Conservation (phyloP, 495 filamentous ascomycete species). For the Ramalina intermedia region DNA sequence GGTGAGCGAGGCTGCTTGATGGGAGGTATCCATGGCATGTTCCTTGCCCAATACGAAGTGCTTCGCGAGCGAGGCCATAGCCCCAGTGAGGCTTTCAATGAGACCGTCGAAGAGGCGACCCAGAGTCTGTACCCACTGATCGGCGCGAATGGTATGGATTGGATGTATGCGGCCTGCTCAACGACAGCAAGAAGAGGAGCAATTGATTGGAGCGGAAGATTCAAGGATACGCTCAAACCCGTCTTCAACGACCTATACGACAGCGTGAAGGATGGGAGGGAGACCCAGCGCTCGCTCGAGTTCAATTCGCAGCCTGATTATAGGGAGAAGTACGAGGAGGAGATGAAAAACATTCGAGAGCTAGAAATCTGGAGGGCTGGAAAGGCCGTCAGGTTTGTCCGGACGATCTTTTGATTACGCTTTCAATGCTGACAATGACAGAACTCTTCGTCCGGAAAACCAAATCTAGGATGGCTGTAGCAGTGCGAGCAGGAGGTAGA, state of each 20-base stretch:
- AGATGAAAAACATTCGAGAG: conserved; percentile 91
- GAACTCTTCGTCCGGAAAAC: conserved; percentile 84
- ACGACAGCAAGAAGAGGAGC: conserved; percentile 96
- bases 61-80: conserved; percentile 94
- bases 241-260: conserved; percentile 95
- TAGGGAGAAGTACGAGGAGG: conserved; percentile 86
- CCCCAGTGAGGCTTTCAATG: conserved; percentile 98
- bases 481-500: not conserved
- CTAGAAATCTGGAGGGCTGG: conserved; percentile 98
- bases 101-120: conserved; percentile 98
- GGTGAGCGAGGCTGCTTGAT: conserved; percentile 99
- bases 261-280: conserved; percentile 70
- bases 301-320: conserved; percentile 93
- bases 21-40: conserved; percentile 99
- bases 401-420: conserved; percentile 3
- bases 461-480: conserved; percentile 46
- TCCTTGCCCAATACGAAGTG: conserved; percentile 99
- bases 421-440: conserved; percentile 20
- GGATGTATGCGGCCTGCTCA: conserved; percentile 99
- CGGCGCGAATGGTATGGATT: conserved; percentile 95
- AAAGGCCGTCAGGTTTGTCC: conserved; percentile 71
- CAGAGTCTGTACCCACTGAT: conserved; percentile 96
- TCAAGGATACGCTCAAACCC: conserved; percentile 95
- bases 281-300: conserved; percentile 87
- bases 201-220: conserved; percentile 90